Evolutionary conservation across 352 stramenopile species (phyloP).

Genomic region (Phytophthora idaei): DNA sequence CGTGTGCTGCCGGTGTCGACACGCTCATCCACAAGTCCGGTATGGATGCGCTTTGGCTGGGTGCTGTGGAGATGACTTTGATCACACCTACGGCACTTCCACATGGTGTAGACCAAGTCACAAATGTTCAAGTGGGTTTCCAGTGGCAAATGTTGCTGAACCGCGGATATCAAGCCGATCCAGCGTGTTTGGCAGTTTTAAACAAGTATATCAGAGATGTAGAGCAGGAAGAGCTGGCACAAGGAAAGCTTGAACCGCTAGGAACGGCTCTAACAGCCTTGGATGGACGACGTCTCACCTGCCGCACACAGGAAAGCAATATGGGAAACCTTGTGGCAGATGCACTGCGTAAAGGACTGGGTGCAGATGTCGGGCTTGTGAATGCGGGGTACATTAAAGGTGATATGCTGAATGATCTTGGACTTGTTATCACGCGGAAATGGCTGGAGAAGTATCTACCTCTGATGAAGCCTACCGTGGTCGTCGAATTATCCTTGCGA

Average conservation of each 20-base stretch:
- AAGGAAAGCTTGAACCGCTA: slow-evolving; percentile 51
- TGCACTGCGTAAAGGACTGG: slow-evolving; percentile 61
- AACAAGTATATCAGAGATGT: slow-evolving; percentile 48
- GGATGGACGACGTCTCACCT: slow-evolving; percentile 68
- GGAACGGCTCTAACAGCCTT: slow-evolving; percentile 43
- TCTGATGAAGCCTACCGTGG: slow-evolving; percentile 53
- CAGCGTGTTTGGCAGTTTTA: slow-evolving; percentile 47
- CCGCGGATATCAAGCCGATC: slow-evolving; percentile 53
- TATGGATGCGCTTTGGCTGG: slow-evolving; percentile 84
- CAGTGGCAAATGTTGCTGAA: slow-evolving; percentile 82
- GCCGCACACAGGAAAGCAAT: slow-evolving; percentile 70
- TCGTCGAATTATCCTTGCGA: slow-evolving; percentile 56
- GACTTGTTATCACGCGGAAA: slow-evolving; percentile 55
- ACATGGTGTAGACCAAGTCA: background rate
- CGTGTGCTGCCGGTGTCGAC: slow-evolving; percentile 45
- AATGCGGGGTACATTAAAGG: slow-evolving; percentile 87
- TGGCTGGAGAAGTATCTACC: slow-evolving; percentile 78
- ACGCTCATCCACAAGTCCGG: slow-evolving; percentile 89
- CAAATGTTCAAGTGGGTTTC: slow-evolving; percentile 33
- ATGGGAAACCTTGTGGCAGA: slow-evolving; percentile 83
- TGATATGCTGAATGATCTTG: slow-evolving; percentile 58
- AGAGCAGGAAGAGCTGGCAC: slow-evolving; percentile 51
- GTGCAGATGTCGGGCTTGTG: slow-evolving; percentile 63
- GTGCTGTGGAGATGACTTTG: slow-evolving; percentile 69
- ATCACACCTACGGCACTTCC: slow-evolving; percentile 3